These are phyloP conservation scores for Solanum sparsipilum DNA, from an alignment of 257 asterid genomes.

Conservation along the genomic window DNA sequence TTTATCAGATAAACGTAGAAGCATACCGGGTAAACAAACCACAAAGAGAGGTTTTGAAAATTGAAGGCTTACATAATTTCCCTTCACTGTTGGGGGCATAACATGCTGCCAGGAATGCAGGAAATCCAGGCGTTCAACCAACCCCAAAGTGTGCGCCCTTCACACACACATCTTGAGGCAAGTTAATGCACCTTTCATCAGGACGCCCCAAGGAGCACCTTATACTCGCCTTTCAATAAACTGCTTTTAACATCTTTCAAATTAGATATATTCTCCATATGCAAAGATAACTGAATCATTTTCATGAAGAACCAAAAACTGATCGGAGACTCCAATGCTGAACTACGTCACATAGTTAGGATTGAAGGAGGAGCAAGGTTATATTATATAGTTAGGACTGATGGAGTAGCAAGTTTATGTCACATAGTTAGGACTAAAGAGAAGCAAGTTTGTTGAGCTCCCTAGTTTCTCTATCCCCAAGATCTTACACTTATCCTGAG, in stretches of 20 bases:
- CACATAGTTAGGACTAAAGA: background rate
- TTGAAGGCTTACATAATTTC: background rate
- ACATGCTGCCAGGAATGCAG: background rate
- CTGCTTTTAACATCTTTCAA: background rate
- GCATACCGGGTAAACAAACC: background rate
- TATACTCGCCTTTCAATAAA: background rate
- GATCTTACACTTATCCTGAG: background rate
- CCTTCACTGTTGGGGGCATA: background rate
- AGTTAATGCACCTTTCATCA: background rate
- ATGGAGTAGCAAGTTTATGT: background rate
- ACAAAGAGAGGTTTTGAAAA: background rate
- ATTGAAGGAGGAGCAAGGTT: no score
- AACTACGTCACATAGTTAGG: background rate
- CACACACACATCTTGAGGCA: background rate
- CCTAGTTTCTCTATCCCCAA: background rate
- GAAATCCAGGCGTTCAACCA: background rate
- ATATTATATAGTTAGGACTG: no score
- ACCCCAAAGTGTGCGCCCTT: background rate
- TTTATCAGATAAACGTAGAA: background rate
- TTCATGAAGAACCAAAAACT: background rate
- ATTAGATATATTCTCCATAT: background rate
- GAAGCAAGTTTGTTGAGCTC: background rate
- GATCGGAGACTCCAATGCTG: background rate
- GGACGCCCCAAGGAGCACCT: background rate
- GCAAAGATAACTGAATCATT: background rate